Evolutionary conservation across 2,329 filamentous ascomycete genomes (phyloP).

Genomic region (Dendrostoma leiphaemia): DNA sequence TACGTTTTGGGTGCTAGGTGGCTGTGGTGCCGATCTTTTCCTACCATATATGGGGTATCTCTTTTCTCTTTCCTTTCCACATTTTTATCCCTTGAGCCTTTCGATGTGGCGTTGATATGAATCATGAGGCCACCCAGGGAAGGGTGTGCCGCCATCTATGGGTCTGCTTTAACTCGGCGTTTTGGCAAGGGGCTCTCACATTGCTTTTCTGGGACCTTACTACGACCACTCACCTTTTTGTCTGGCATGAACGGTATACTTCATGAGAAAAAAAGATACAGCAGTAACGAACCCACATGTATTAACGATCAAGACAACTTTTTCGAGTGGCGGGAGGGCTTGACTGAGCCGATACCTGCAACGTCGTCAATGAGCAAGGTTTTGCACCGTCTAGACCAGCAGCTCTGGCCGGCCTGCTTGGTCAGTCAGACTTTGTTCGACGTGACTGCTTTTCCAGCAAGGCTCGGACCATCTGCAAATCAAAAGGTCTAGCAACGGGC

Average conservation of each 20-base stretch:
- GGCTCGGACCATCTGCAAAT: no score
- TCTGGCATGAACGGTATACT: slow-evolving; percentile 21
- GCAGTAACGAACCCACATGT: slow-evolving; percentile 25
- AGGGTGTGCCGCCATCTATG: not conserved
- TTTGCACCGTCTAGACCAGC: not conserved
- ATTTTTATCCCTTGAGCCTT: not conserved
- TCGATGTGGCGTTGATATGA: not conserved
- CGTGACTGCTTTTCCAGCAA: no score
- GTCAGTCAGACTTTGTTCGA: no score
- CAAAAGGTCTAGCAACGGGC: no score
- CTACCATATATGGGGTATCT: slow-evolving; percentile 14
- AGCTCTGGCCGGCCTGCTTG: no score
- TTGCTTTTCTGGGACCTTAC: not conserved
- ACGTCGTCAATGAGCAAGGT: not conserved
- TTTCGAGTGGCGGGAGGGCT: not conserved
- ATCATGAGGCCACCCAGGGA: not conserved
- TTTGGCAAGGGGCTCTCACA: no score
- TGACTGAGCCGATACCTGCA: not conserved
- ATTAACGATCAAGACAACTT: slow-evolving; percentile 20
- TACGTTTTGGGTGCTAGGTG: slow-evolving; percentile 5
- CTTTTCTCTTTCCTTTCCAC: not conserved
- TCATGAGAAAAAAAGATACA: slow-evolving; percentile 18
- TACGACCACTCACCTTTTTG: slow-evolving; percentile 1
- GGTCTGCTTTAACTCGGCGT: not conserved
- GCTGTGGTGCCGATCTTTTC: slow-evolving; percentile 1